Conservation (phyloP, 225 moss, liverwort and hornwort genomes). For the Bryoerythrophyllum caledonicum region DNA sequence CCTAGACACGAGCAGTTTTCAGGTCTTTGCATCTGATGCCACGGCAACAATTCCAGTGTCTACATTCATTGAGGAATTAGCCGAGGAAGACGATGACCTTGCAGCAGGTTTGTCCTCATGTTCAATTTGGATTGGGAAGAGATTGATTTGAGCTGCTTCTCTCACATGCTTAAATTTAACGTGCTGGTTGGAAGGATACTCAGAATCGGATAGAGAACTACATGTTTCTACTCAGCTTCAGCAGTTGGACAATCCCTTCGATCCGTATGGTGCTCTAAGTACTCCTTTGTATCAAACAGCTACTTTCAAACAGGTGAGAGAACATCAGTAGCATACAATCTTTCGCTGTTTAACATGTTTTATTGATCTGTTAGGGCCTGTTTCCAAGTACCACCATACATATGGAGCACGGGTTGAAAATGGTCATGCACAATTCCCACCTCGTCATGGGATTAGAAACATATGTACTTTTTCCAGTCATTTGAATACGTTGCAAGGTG, state of each 20-base stretch:
- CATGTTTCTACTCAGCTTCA: slow-evolving; percentile 80
- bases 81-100: slow-evolving; percentile 21
- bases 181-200: neutral
- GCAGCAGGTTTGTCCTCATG: slow-evolving; percentile 18
- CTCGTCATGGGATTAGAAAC: no score
- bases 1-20: neutral
- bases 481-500: no score
- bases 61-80: slow-evolving; percentile 27
- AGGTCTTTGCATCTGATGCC: neutral
- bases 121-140: neutral
- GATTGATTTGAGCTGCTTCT: neutral
- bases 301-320: slow-evolving; percentile 70
- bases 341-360: neutral
- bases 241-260: slow-evolving; percentile 62
- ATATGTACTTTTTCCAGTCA: no score
- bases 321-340: neutral
- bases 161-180: neutral
- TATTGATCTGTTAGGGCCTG: neutral
- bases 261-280: slow-evolving; percentile 69
- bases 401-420: no score
- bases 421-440: no score
- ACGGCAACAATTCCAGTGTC: slow-evolving; percentile 26
- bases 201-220: slow-evolving; percentile 48
- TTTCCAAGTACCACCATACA: no score
- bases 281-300: slow-evolving; percentile 92